Percentiles rank a stretch among this genome's conserved stretches.
phyloP scores from a whole-genome alignment of 163 green algal species.

The Coccomyxa subellipsoidea region DNA sequence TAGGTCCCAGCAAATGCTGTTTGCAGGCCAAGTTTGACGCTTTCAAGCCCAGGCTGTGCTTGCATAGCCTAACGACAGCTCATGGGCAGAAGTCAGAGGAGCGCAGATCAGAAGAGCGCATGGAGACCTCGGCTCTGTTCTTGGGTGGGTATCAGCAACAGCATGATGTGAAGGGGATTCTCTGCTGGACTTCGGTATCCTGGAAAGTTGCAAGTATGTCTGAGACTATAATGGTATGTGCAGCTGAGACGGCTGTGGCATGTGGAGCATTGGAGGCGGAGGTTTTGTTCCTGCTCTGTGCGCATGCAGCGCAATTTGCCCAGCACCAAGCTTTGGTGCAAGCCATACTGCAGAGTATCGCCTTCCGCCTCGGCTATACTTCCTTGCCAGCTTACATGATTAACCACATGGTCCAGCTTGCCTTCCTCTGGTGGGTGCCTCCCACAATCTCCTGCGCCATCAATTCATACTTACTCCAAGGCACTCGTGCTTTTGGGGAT shows the following conservation, averaged over 20 bases:
- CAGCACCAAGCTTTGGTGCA: neutral
- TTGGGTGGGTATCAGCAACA: no score
- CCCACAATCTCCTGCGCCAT: neutral
- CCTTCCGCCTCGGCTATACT: neutral
- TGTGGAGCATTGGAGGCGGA: neutral
- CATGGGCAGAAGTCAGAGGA: neutral
- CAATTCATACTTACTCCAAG: no score
- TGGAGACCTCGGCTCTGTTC: neutral
- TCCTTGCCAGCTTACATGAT: neutral
- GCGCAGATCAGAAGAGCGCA: neutral
- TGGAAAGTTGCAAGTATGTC: no score
- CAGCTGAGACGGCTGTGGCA: neutral
- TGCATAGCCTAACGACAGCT: neutral
- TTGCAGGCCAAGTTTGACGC: slow-evolving; percentile 4
- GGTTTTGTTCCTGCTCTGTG: neutral
- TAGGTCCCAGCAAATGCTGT: no score
- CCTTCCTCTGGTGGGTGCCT: neutral
- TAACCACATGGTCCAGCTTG: neutral
- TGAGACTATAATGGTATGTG: no score
- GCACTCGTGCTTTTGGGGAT: no score
- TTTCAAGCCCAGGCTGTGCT: neutral
- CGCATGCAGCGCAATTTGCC: neutral
- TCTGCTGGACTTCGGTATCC: no score
- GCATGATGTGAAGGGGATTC: no score
- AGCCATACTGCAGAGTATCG: neutral